These are phyloP conservation scores for Dalbergia cochinchinensis DNA, from an alignment of 306 rosid genomes.

Conservation along the genomic window DNA sequence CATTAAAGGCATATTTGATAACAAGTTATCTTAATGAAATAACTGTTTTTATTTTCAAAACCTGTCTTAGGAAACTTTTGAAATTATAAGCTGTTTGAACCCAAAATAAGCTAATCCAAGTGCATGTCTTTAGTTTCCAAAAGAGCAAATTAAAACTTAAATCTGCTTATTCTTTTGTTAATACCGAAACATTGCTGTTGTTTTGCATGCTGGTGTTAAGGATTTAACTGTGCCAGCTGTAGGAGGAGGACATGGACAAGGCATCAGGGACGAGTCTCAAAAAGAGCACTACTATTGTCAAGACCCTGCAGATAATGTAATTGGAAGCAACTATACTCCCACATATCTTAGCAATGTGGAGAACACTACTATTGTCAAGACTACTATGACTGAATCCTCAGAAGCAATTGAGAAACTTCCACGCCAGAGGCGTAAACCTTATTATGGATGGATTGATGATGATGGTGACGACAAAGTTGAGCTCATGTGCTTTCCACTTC, in stretches of 20 bases:
- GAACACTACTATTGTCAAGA: not conserved
- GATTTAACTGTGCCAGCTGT: slow-evolving; percentile 6
- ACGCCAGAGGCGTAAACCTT: slow-evolving; percentile 44
- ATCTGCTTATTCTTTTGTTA: not conserved
- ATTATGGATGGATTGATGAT: slow-evolving; percentile 61
- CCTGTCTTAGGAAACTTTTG: not conserved
- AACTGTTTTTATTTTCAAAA: too few relatives aligned
- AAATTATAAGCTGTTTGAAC: not conserved
- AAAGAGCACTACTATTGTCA: too few relatives aligned
- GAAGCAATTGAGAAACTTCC: slow-evolving; percentile 17
- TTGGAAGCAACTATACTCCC: slow-evolving; percentile 1
- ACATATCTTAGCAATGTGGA: not conserved
- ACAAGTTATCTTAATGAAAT: too few relatives aligned
- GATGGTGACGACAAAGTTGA: slow-evolving; percentile 37
- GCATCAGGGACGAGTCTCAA: not conserved
- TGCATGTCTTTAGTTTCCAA: not conserved
- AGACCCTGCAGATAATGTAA: slow-evolving; percentile 11
- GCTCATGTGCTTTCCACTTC: slow-evolving; percentile 39
- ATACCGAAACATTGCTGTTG: not conserved
- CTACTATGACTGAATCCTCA: slow-evolving; percentile 31
- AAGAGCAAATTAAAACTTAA: not conserved
- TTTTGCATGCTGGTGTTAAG: slow-evolving; percentile 49
- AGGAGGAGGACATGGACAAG: slow-evolving; percentile 23
- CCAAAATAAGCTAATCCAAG: not conserved
- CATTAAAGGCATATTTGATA: too few relatives aligned